These are phyloP conservation scores for Leccinum holopus DNA, from an alignment of 1,284 basidiomycete genomes.

Conservation along the genomic window DNA sequence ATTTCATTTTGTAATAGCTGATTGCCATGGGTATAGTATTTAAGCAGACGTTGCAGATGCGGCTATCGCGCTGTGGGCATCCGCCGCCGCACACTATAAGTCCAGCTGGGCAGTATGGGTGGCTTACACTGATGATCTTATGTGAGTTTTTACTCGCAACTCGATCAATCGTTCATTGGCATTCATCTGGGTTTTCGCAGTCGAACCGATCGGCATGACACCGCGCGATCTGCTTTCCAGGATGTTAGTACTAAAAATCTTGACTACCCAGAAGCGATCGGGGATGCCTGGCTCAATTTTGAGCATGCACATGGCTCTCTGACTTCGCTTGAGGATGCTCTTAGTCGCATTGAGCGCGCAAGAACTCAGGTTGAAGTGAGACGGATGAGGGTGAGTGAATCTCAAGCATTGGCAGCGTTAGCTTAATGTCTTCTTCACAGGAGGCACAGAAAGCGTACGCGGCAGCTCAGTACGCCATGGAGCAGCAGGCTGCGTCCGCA, in stretches of 20 bases:
- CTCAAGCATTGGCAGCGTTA: not conserved
- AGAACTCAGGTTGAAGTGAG: constrained; percentile 60
- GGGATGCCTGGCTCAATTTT: constrained; percentile 85
- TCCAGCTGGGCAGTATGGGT: constrained; percentile 70
- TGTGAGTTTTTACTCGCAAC: constrained; percentile 44
- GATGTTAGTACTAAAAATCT: constrained; percentile 66
- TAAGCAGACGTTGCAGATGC: constrained; percentile 51
- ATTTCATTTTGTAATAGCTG: not conserved
- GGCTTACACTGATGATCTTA: constrained; percentile 63
- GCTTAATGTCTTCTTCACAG: constrained; percentile 34
- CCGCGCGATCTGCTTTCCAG: constrained; percentile 65
- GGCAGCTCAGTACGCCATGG: constrained; percentile 47
- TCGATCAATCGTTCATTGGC: not conserved
- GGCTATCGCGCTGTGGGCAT: constrained; percentile 60
- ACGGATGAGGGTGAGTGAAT: constrained; percentile 59
- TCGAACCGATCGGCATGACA: constrained; percentile 54
- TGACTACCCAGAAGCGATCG: constrained; percentile 92
- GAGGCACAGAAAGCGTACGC: constrained; percentile 60
- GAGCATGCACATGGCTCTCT: constrained; percentile 82
- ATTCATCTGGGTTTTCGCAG: constrained; percentile 34
- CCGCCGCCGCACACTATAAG: constrained; percentile 63
- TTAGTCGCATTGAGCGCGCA: constrained; percentile 67
- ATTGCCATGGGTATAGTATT: constrained; percentile 38
- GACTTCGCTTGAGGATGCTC: constrained; percentile 64
- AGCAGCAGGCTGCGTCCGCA: constrained; percentile 43